Evolutionary conservation across 768 basidiomycete species (phyloP), one percentile per base, ranked within the genome.

Genomic region (Psilocybe subaeruginosa): DNA sequence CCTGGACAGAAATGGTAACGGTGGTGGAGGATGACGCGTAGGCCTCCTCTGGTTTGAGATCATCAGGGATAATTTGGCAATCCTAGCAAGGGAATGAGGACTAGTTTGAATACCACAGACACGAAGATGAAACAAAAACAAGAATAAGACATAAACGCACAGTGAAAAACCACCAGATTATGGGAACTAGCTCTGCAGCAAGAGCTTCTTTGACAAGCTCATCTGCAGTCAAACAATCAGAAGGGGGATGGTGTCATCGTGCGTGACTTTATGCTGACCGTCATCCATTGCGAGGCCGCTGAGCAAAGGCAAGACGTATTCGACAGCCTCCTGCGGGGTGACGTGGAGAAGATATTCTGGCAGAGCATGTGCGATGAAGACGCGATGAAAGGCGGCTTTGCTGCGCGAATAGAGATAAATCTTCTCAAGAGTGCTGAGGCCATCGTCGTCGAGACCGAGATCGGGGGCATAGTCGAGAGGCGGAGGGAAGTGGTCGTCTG

Each of bases 111-210:
- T 49, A 47, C 6, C 35, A 8, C 31, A 54, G 52, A 54, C 62
- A 50, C 53, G 47, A 35, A 59, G 56, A 58, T 45, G 62, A 49
- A 49, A 53, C 41, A 37, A 27, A 63, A 31, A 30, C 39, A 64
- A 23, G 23, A 23, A 23, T 23, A 23, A 2, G 23, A 23, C 23
- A 23, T 23, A 23, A 23, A 23, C 72, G 58, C 65, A 87, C 87
- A 58, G 88, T 85, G 67, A 93, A 88, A 76, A 97, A 98, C 88
- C 93, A 97, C 94, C 94, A 97, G 51, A 97, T 85, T 66, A 97
- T 85, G 53, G 84, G 77, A 39, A 92, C 87, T 8, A 99, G 79
- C 65, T 92, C 89, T 1, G 86, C 81, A 1, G 92, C 89, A 23
- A 97, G 85, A 5, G 93, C 92, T 73, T 96, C 95, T 72, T 92